Evolutionary conservation across 2,329 filamentous ascomycete species (phyloP).

Genomic region (Sclerotinia trifoliorum): DNA sequence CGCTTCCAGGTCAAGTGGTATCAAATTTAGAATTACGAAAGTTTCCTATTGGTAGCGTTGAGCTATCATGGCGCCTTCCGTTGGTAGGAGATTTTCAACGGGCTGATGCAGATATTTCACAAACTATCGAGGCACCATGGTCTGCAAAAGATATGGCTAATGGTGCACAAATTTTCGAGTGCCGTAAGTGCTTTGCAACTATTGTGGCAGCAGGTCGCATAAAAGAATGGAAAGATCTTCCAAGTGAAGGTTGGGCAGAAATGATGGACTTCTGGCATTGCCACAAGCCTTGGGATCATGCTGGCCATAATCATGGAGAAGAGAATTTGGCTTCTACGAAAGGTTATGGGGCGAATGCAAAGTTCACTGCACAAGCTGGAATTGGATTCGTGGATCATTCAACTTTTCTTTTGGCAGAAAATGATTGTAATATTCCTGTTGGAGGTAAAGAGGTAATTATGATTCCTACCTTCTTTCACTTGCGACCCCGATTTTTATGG

Average conservation of each 20-base stretch:
- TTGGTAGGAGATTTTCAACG: conserved; percentile 30
- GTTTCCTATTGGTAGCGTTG: conserved; percentile 35
- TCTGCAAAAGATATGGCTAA: conserved; percentile 50
- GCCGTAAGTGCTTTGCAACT: conserved; percentile 47
- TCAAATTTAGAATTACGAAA: conserved; percentile 27
- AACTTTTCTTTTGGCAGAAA: conserved; percentile 67
- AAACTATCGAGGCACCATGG: conserved; percentile 46
- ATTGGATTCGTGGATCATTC: conserved; percentile 79
- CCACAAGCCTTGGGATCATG: conserved; percentile 76
- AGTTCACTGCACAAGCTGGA: conserved; percentile 62
- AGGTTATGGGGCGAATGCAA: conserved; percentile 81
- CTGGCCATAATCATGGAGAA: conserved; percentile 39
- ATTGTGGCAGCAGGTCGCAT: conserved; percentile 44
- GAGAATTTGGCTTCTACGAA: conserved; percentile 53
- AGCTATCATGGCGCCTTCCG: conserved; percentile 57
- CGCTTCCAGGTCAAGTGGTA: conserved; percentile 43
- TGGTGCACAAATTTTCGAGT: conserved; percentile 38
- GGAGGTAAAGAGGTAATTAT: conserved; percentile 6
- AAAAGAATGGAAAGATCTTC: conserved; percentile 81
- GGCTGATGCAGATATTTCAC: conserved; percentile 25
- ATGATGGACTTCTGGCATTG: conserved; percentile 99
- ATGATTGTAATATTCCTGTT: conserved; percentile 55
- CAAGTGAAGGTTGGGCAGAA: conserved; percentile 97
- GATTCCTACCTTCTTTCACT: background rate
- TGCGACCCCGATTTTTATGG: conserved; percentile 34